Evolutionary conservation across 441 rosid genomes (phyloP).

Genomic region (Theobroma grandiflorum): DNA sequence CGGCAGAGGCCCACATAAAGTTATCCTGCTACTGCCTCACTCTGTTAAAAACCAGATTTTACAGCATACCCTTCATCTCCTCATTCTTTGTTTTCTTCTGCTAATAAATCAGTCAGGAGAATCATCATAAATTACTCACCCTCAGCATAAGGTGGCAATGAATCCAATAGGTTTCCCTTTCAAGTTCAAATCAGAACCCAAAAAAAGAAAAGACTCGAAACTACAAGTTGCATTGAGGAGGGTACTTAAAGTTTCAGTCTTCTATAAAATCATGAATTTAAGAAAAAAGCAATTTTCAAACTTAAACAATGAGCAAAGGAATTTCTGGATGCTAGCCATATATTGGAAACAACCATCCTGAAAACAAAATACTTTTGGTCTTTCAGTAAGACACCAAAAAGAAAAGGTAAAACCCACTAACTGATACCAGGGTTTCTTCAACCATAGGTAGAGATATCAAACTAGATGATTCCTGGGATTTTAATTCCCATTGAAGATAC

Average conservation of each 20-base stretch:
- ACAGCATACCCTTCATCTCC: constrained; percentile 35
- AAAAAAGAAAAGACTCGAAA: background rate
- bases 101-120: constrained; percentile 32
- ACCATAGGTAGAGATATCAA: constrained; percentile 20
- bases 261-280: background rate
- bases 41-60: constrained; percentile 30
- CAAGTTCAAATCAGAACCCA: constrained; percentile 10
- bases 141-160: constrained; percentile 14
- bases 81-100: constrained; percentile 38
- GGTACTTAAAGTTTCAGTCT: background rate
- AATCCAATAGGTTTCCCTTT: constrained; percentile 14
- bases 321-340: constrained; percentile 16
- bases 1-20: constrained; percentile 58
- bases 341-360: constrained; percentile 18
- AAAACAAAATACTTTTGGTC: constrained; percentile 5
- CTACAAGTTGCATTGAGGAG: background rate
- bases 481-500: constrained; percentile 5
- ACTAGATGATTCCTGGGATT: background rate
- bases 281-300: background rate
- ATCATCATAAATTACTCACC: constrained; percentile 22
- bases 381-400: constrained; percentile 11
- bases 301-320: background rate
- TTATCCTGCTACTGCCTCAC: constrained; percentile 30
- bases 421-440: constrained; percentile 19
- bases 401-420: constrained; percentile 22